phyloP scores from a whole-genome alignment of 2,329 filamentous ascomycete species.

The Claviceps paspali region DNA sequence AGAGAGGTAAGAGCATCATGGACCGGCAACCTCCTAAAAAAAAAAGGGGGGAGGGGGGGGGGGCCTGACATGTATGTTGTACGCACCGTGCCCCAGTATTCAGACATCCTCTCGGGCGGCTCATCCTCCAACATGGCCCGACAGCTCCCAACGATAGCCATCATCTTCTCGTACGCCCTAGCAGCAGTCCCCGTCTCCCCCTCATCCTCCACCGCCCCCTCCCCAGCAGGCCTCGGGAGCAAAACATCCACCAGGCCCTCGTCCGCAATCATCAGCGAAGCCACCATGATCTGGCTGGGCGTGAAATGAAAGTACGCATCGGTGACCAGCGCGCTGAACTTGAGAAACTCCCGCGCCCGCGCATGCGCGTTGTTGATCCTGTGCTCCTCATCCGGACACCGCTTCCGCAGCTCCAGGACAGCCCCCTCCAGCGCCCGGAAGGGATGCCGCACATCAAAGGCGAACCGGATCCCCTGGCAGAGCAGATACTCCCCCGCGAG shows the following conservation, averaged over 20 bases:
- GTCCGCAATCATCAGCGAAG: conserved; percentile 64
- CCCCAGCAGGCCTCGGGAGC: conserved; percentile 23
- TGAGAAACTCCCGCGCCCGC: conserved; percentile 58
- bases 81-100: conserved; percentile 38
- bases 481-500: conserved; percentile 85
- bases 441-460: conserved; percentile 84
- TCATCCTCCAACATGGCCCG: conserved; percentile 40
- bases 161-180: conserved; percentile 29
- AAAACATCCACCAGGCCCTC: conserved; percentile 38
- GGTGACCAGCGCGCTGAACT: conserved; percentile 68
- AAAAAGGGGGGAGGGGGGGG: no score
- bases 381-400: conserved; percentile 43
- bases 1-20: no score
- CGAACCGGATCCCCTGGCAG: conserved; percentile 83
- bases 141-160: conserved; percentile 33
- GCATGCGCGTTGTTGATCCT: conserved; percentile 49
- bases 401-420: conserved; percentile 63
- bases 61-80: no score
- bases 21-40: no score
- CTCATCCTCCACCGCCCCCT: neutral
- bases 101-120: conserved; percentile 36
- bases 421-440: conserved; percentile 77
- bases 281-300: conserved; percentile 84
- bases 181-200: no score
- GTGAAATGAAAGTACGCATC: conserved; percentile 97